These are phyloP conservation scores for Stephania cephalantha DNA, from an alignment of 164 flowering plant species.

Conservation along the genomic window DNA sequence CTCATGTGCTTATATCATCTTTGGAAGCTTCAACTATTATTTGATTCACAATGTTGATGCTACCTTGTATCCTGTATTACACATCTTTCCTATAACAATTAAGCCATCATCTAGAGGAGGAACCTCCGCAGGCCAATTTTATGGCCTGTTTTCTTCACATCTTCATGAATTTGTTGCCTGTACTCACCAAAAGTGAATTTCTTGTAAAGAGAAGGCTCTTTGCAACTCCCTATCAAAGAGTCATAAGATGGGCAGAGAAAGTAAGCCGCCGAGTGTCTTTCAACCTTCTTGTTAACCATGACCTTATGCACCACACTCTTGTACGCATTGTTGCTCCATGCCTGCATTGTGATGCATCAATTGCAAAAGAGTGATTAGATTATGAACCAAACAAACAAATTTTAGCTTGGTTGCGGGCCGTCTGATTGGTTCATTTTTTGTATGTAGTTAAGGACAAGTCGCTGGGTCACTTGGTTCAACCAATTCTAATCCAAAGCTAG, in stretches of 20 bases:
- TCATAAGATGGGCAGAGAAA: conserved; percentile 76
- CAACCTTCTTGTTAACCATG: conserved; percentile 44
- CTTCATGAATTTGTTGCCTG: conserved; percentile 57
- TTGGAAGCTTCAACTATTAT: not conserved
- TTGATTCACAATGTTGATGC: not conserved
- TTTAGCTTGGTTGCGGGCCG: not conserved
- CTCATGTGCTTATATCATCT: not conserved
- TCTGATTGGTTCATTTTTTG: not conserved
- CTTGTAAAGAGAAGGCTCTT: conserved; percentile 51
- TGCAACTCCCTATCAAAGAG: conserved; percentile 43
- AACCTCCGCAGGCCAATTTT: conserved; percentile 72
- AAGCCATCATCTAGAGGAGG: conserved; percentile 20
- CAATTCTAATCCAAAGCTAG: not conserved
- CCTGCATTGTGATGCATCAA: conserved; percentile 32
- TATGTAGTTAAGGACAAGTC: not conserved
- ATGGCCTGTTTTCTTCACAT: conserved; percentile 48
- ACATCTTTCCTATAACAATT: not conserved
- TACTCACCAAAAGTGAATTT: conserved; percentile 66
- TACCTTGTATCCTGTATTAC: not conserved
- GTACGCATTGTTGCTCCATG: conserved; percentile 75
- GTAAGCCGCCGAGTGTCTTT: conserved; percentile 70
- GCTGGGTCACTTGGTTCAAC: not conserved
- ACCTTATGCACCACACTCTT: conserved; percentile 80
- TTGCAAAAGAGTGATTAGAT: not conserved
- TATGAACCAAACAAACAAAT: not conserved